Evolutionary conservation across 192 early-diverging fungal genomes (phyloP).

Genomic region (Linderina pennispora): DNA sequence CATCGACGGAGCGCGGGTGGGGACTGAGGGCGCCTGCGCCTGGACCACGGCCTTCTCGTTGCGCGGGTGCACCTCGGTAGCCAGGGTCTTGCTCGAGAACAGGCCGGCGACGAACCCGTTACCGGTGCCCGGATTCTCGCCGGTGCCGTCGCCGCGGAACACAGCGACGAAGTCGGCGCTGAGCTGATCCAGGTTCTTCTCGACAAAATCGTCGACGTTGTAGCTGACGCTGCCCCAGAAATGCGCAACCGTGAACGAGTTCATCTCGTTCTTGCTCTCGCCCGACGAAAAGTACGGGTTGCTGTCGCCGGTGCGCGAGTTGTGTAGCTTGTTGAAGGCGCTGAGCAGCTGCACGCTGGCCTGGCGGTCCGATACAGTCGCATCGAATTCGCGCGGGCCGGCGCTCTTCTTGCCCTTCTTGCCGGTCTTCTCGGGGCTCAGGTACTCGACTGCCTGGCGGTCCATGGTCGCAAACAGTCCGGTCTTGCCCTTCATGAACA

Average conservation of each 20-base stretch:
- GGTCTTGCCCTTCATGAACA: constrained; percentile 60
- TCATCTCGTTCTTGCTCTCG: constrained; percentile 48
- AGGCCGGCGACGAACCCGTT: constrained; percentile 72
- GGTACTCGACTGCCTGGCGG: constrained; percentile 47
- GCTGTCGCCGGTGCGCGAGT: constrained; percentile 23
- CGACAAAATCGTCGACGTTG: constrained; percentile 74
- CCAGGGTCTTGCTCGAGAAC: constrained; percentile 67
- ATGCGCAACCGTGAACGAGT: constrained; percentile 37
- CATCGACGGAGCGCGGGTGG: constrained; percentile 59
- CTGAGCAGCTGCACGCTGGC: constrained; percentile 42
- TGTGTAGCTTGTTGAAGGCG: constrained; percentile 40
- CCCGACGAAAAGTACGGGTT: constrained; percentile 35
- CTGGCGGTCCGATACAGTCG: constrained; percentile 30
- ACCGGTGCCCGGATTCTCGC: constrained; percentile 50
- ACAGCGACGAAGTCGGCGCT: constrained; percentile 80
- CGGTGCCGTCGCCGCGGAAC: constrained; percentile 61
- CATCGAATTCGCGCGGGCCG: constrained; percentile 32
- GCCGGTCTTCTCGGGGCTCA: constrained; percentile 18
- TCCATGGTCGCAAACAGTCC: constrained; percentile 77
- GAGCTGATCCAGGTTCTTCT: constrained; percentile 72
- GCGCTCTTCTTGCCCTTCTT: constrained; percentile 15
- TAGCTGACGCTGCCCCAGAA: constrained; percentile 55
- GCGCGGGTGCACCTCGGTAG: constrained; percentile 73
- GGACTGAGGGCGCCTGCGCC: constrained; percentile 68
- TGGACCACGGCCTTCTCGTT: constrained; percentile 67